Percentiles rank a stretch among this genome's conserved stretches.
phyloP scores from a whole-genome alignment of 225 moss, liverwort and hornwort species.

The Polytrichum formosum region DNA sequence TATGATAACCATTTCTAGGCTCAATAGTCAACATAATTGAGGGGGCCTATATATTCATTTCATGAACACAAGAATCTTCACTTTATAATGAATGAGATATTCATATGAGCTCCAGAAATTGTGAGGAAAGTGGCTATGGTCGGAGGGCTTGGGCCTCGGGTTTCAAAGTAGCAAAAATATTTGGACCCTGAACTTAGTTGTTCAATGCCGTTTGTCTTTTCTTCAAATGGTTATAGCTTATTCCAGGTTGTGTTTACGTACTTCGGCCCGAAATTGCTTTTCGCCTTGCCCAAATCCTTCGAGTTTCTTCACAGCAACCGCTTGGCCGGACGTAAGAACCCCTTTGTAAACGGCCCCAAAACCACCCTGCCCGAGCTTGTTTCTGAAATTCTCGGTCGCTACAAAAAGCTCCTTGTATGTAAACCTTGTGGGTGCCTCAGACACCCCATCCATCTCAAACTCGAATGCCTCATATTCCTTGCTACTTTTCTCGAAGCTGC shows the following conservation, averaged over 20 bases:
- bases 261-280: conserved; percentile 67
- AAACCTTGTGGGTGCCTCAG: conserved; percentile 44
- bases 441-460: conserved; percentile 28
- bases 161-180: too few species aligned
- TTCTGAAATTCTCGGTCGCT: conserved; percentile 53
- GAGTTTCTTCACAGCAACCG: conserved; percentile 59
- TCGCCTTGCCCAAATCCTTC: conserved; percentile 32
- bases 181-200: too few species aligned
- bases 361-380: conserved; percentile 51
- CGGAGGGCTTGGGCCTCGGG: too few species aligned
- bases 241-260: background rate
- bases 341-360: conserved; percentile 59
- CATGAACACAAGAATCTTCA: too few species aligned
- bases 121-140: too few species aligned
- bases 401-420: conserved; percentile 36
- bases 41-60: too few species aligned
- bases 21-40: too few species aligned
- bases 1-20: too few species aligned
- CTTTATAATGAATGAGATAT: too few species aligned
- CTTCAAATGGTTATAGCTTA: too few species aligned
- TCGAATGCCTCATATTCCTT: conserved; percentile 15
- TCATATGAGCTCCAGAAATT: too few species aligned
- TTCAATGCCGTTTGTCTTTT: too few species aligned
- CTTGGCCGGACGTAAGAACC: conserved; percentile 27
- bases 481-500: background rate